Evolutionary conservation across 1,284 basidiomycete species (phyloP), one percentile per base, ranked within the genome.

Genomic region (Ceratobasidium sp.): DNA sequence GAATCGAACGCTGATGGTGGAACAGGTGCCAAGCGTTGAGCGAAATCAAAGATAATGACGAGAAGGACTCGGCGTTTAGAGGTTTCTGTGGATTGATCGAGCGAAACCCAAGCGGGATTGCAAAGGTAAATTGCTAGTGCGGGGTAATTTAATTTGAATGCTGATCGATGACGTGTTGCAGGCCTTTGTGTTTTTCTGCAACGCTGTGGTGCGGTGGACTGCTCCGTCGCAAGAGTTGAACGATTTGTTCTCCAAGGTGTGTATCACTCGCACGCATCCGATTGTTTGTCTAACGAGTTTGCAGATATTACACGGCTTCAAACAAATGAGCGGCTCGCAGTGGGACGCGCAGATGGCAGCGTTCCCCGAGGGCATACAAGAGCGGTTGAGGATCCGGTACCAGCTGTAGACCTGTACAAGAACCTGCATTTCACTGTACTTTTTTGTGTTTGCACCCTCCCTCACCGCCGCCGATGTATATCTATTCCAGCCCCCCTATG

Each of bases 41-140:
- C 86, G 98, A 99, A 85, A 99, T 99, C 84, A 94, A 98, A 82
- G 98, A 99, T 84, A 99, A 99, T 83, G 97, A 99, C 82, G 98
- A 99, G 87, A 99, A 99, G 87, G 98, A 99, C 83, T 98, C 96
- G n/a, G 98, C 98, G 5, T 99, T 99, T 90, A 89, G 96, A 78
- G 98, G 98, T 1, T 90, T 99, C 82, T 99, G 98, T 86, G 96
- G 96, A 75, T 93, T 99, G 79, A 96, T 99, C 80, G 94, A 97
- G 85, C 91, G 91, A 68, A 99, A 99, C 84, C 97, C 97, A 13
- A 91, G 91, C 70, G 96, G 96, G 1, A 94, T 98, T 79, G 90
- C 94, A 67, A 94, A 94, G 40, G 42, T 59, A 1, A 1, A 67
- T 69, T n/a, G 52, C n/a, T n/a, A n/a, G n/a, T n/a, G n/a, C n/a